Evolutionary conservation across 139 green algal genomes (phyloP).

Genomic region (Astrephomene gubernaculifera): DNA sequence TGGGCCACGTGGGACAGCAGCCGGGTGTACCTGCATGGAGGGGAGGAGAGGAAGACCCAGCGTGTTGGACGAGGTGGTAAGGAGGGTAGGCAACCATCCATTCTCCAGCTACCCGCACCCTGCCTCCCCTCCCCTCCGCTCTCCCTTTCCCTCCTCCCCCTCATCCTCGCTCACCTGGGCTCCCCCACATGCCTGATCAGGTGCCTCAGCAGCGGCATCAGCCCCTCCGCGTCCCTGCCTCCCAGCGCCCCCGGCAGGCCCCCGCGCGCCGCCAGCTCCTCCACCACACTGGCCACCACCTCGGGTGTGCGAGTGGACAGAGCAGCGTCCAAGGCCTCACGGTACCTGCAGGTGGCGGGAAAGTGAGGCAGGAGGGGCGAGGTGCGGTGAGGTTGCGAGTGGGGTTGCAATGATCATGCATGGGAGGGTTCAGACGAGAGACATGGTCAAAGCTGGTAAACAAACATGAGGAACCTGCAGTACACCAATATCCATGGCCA

Average conservation of each 20-base stretch:
- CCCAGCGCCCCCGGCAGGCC: constrained; percentile 75
- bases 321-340: constrained; percentile 86
- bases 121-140: no score
- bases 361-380: no score
- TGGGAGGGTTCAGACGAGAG: no score
- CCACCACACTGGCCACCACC: constrained; percentile 84
- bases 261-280: constrained; percentile 80
- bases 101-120: background rate
- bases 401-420: background rate
- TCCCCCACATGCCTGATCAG: constrained; percentile 64
- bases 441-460: background rate
- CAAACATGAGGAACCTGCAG: background rate
- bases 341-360: constrained; percentile 67
- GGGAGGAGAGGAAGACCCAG: background rate
- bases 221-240: constrained; percentile 59
- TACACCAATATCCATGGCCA: background rate
- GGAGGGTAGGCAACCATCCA: background rate
- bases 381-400: background rate
- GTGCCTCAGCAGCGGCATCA: constrained; percentile 79
- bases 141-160: background rate
- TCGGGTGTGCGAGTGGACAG: constrained; percentile 69
- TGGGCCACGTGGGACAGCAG: constrained; percentile 67
- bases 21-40: constrained; percentile 58
- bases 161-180: constrained; percentile 46
- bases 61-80: background rate